Conservation (phyloP, 1,284 basidiomycete species). For the Marasmius oreades region DNA sequence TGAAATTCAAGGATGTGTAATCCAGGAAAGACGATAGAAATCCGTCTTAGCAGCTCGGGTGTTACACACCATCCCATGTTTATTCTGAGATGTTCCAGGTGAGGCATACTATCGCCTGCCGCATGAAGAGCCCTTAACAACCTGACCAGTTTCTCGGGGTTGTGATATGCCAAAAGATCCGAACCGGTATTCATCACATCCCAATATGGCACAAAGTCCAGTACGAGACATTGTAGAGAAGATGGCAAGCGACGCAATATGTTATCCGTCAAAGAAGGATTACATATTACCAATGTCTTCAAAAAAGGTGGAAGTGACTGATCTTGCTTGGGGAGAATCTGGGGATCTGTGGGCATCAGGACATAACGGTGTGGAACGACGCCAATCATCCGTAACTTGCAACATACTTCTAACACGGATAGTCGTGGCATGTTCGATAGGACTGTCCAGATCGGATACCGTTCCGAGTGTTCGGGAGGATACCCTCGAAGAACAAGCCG, state of each 20-base stretch:
- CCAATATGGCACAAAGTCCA: conserved; percentile 14
- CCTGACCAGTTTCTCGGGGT: conserved; percentile 1
- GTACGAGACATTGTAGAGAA: conserved; percentile 6
- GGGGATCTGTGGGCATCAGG: conserved; percentile 8
- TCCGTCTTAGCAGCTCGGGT: conserved; percentile 5
- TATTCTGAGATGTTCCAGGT: conserved; percentile 6
- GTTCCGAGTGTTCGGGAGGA: conserved; percentile 7
- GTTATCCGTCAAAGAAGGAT: conserved; percentile 12
- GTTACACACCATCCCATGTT: conserved; percentile 15
- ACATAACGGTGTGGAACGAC: conserved; percentile 10
- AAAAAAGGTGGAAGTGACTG: conserved; percentile 7
- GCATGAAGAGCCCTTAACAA: background rate
- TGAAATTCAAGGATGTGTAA: conserved; percentile 8
- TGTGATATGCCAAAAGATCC: conserved; percentile 12
- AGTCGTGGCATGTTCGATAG: conserved; percentile 8
- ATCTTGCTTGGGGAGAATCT: background rate
- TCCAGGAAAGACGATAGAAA: conserved; percentile 7
- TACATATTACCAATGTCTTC: conserved; percentile 9
- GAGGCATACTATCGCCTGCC: background rate
- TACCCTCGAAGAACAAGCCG: conserved; percentile 7
- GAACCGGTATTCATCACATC: conserved; percentile 10
- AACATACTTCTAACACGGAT: conserved; percentile 5
- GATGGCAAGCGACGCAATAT: conserved; percentile 7
- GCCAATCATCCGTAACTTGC: conserved; percentile 12
- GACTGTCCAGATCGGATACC: conserved; percentile 12